Conservation (phyloP, 2,329 filamentous ascomycete species). For the Oidium heveae region DNA sequence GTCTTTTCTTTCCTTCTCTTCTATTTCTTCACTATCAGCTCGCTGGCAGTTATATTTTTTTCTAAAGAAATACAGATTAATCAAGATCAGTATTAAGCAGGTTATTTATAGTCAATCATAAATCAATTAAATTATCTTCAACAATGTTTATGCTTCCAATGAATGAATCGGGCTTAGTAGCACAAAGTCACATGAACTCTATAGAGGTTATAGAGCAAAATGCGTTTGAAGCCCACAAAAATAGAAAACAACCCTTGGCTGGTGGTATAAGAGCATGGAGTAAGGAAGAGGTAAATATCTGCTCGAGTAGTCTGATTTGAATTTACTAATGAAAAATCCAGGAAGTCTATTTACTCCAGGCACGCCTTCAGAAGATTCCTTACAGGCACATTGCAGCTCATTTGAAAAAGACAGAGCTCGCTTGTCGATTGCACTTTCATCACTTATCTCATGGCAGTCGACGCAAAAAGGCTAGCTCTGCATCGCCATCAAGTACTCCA, state of each 20-base stretch:
- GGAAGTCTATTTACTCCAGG: constrained; percentile 67
- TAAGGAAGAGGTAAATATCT: constrained; percentile 43
- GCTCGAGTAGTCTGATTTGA: not conserved
- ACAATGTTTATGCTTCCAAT: not conserved
- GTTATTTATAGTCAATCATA: not conserved
- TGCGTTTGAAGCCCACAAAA: constrained; percentile 19
- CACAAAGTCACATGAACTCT: constrained; percentile 2
- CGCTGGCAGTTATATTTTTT: constrained; percentile 2
- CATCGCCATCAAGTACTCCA: constrained; percentile 29
- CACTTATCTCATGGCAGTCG: constrained; percentile 64
- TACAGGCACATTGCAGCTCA: constrained; percentile 76
- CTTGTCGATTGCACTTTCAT: constrained; percentile 69
- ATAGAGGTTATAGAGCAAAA: not conserved
- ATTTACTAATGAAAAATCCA: constrained; percentile 14
- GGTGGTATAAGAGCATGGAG: constrained; percentile 64
- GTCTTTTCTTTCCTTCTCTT: constrained; percentile 7
- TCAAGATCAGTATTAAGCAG: constrained; percentile 19
- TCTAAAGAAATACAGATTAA: constrained; percentile 18
- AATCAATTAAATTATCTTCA: not conserved
- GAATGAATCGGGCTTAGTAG: not conserved
- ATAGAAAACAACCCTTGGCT: constrained; percentile 40
- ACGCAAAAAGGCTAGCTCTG: constrained; percentile 49
- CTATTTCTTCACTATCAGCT: constrained; percentile 2
- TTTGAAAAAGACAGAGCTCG: constrained; percentile 68
- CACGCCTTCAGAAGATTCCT: constrained; percentile 65